These are phyloP conservation scores for Kodamaea fungicola DNA, from an alignment of 1,139 yeast species.

Conservation along the genomic window DNA sequence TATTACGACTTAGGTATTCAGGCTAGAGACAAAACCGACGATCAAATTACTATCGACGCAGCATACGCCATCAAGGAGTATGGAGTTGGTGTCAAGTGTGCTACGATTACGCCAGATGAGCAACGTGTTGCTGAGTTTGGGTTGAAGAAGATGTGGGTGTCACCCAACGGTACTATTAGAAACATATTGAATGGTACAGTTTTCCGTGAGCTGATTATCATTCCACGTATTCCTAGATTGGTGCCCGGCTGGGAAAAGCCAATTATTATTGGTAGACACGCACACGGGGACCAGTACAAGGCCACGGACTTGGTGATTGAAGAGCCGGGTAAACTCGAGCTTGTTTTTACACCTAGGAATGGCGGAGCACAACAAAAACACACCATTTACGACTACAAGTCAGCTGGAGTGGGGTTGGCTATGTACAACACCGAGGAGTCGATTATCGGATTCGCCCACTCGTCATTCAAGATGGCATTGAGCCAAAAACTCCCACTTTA, in stretches of 20 bases:
- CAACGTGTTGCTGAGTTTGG: slow-evolving; percentile 86
- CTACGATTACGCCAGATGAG: slow-evolving; percentile 98
- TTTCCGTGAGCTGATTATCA: slow-evolving; percentile 93
- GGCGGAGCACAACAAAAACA: slow-evolving; percentile 53
- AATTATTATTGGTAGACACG: slow-evolving; percentile 94
- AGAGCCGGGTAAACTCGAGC: slow-evolving; percentile 72
- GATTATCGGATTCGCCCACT: slow-evolving; percentile 83
- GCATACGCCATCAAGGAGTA: slow-evolving; percentile 86
- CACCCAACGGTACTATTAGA: slow-evolving; percentile 96
- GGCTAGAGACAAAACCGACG: slow-evolving; percentile 83
- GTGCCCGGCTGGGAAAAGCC: slow-evolving; percentile 95
- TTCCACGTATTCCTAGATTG: slow-evolving; percentile 81
- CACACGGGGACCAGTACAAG: slow-evolving; percentile 94
- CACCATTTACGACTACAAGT: slow-evolving; percentile 69
- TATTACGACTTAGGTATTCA: slow-evolving; percentile 88
- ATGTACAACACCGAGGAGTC: slow-evolving; percentile 96
- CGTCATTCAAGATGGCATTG: slow-evolving; percentile 87
- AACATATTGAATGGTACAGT: slow-evolving; percentile 95
- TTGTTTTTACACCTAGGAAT: slow-evolving; percentile 76
- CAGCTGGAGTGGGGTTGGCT: slow-evolving; percentile 82
- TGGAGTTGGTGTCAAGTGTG: slow-evolving; percentile 94
- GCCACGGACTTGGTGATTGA: slow-evolving; percentile 83
- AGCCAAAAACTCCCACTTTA: slow-evolving; percentile 74
- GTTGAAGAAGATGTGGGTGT: slow-evolving; percentile 93
- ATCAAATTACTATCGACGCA: slow-evolving; percentile 82